phyloP scores from a whole-genome alignment of 2,329 filamentous ascomycete genomes.

The Myriosclerotinia scirpicola region DNA sequence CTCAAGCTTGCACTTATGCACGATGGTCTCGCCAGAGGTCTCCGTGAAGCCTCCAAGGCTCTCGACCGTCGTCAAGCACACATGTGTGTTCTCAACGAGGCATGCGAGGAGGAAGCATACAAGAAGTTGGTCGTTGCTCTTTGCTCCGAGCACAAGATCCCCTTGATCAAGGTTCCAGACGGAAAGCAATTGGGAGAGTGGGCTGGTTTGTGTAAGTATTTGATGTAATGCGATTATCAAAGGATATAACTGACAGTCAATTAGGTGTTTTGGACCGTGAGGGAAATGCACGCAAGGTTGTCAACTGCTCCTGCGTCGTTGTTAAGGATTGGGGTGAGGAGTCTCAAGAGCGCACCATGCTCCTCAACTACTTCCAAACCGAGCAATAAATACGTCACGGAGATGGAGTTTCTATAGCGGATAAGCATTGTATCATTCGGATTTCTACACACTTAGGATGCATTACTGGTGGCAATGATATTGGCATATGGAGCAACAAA shows the following conservation, averaged over 20 bases:
- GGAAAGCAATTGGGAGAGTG: conserved; percentile 99
- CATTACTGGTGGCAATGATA: conserved; percentile 38
- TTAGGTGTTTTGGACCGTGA: conserved; percentile 97
- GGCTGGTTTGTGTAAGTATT: conserved; percentile 94
- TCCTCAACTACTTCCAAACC: conserved; percentile 99
- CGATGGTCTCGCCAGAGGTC: conserved; percentile 97
- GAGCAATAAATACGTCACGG: conserved; percentile 56
- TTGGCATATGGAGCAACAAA: conserved; percentile 36
- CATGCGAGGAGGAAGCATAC: conserved; percentile 99
- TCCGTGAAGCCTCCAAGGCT: conserved; percentile 97
- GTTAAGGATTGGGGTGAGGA: conserved; percentile 99
- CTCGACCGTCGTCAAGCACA: conserved; percentile 98
- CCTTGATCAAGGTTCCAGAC: conserved; percentile 99
- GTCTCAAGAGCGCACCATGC: conserved; percentile 96
- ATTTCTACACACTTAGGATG: conserved; percentile 39
- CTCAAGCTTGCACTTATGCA: conserved; percentile 99
- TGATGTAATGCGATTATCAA: conserved; percentile 26
- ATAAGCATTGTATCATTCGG: conserved; percentile 38
- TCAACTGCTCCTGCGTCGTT: conserved; percentile 99
- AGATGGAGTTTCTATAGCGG: conserved; percentile 37
- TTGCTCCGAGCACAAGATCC: conserved; percentile 99
- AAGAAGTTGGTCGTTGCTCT: conserved; percentile 99
- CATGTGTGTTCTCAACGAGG: conserved; percentile 99
- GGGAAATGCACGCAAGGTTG: conserved; percentile 99
- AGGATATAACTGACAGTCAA: conserved; percentile 27